phyloP scores from a whole-genome alignment of 192 early-diverging fungal genomes.

The Backusella circina region DNA sequence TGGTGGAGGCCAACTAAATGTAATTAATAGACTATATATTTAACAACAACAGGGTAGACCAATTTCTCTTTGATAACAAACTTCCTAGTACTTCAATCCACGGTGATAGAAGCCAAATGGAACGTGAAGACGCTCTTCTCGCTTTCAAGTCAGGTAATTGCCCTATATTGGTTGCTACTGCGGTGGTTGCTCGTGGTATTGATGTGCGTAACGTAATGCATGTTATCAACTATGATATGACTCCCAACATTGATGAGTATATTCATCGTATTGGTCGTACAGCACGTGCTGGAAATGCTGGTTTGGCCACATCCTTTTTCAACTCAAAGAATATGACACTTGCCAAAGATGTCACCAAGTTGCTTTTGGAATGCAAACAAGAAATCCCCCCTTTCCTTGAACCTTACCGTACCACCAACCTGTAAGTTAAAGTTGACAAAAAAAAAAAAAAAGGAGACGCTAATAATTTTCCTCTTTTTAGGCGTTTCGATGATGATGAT shows the following conservation, averaged over 20 bases:
- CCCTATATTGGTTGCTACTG: slow-evolving; percentile 85
- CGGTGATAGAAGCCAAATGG: slow-evolving; percentile 70
- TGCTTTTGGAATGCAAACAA: slow-evolving; percentile 53
- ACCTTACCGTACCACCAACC: slow-evolving; percentile 14
- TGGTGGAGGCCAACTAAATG: not conserved
- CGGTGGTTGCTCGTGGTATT: slow-evolving; percentile 94
- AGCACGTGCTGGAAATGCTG: slow-evolving; percentile 89
- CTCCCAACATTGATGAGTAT: slow-evolving; percentile 78
- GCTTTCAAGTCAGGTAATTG: slow-evolving; percentile 63
- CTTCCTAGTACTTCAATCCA: slow-evolving; percentile 45
- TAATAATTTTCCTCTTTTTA: not conserved
- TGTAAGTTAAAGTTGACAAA: slow-evolving; percentile 25
- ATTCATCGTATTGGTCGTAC: slow-evolving; percentile 97
- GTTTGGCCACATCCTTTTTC: slow-evolving; percentile 58
- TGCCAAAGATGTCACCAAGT: slow-evolving; percentile 45
- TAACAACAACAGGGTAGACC: slow-evolving; percentile 42
- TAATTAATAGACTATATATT: not conserved
- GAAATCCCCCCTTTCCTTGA: slow-evolving; percentile 56
- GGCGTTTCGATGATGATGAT: not conserved
- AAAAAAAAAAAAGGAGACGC: not conserved
- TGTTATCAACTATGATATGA: slow-evolving; percentile 87
- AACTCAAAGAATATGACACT: slow-evolving; percentile 36
- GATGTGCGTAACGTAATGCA: slow-evolving; percentile 91
- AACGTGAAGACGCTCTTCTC: slow-evolving; percentile 65
- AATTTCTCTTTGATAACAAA: slow-evolving; percentile 66